These are phyloP conservation scores for Lactifluus hygrophoroides DNA, from an alignment of 768 basidiomycete genomes.

Conservation along the genomic window DNA sequence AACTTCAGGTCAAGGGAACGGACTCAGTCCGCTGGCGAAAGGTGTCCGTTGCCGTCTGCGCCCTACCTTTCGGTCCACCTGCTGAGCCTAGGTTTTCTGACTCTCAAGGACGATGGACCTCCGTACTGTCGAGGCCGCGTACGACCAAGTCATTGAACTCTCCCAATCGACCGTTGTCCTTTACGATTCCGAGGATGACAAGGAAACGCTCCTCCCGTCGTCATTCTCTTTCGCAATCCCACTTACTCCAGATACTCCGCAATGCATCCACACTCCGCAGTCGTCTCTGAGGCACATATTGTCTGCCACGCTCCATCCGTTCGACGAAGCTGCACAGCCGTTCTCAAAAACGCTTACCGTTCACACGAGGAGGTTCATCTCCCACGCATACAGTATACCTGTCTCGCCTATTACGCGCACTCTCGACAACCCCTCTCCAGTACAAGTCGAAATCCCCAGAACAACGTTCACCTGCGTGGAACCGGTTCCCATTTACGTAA, in stretches of 20 bases:
- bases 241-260: slow-evolving; percentile 69
- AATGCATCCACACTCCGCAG: slow-evolving; percentile 67
- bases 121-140: slow-evolving; percentile 57
- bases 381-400: slow-evolving; percentile 49
- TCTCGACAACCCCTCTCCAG: slow-evolving; percentile 53
- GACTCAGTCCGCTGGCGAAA: slow-evolving; percentile 51
- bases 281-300: slow-evolving; percentile 67
- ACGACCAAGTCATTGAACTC: slow-evolving; percentile 59
- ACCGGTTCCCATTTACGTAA: slow-evolving; percentile 69
- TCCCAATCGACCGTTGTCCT: slow-evolving; percentile 47
- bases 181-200: slow-evolving; percentile 35
- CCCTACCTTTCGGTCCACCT: slow-evolving; percentile 4
- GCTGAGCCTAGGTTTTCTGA: slow-evolving; percentile 16
- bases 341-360: slow-evolving; percentile 53
- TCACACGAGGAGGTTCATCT: slow-evolving; percentile 66
- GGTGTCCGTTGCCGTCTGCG: slow-evolving; percentile 47
- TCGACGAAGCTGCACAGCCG: slow-evolving; percentile 30
- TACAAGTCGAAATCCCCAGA: slow-evolving; percentile 65
- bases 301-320: slow-evolving; percentile 50
- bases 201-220: slow-evolving; percentile 40
- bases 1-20: slow-evolving; percentile 74
- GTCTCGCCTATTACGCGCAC: slow-evolving; percentile 51
- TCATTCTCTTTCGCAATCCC: slow-evolving; percentile 78
- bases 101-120: slow-evolving; percentile 51
- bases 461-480: slow-evolving; percentile 66